Percentiles rank a stretch among this genome's conserved stretches.
phyloP scores from a whole-genome alignment of 306 rosid species.

The Malus asiatica region DNA sequence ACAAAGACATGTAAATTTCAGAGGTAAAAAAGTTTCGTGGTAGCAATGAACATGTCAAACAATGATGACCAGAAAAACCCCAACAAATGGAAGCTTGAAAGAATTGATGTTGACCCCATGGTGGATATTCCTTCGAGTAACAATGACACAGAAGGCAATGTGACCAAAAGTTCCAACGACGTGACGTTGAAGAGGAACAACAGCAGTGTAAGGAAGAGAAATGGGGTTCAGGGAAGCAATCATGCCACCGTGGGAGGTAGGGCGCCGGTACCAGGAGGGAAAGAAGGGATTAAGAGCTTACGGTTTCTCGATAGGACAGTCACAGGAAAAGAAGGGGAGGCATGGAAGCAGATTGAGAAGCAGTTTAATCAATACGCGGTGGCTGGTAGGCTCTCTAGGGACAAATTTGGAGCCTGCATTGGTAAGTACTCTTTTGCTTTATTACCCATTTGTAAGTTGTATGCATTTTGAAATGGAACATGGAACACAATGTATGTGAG shows the following conservation, averaged over 20 bases:
- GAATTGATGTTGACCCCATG: conserved; percentile 43
- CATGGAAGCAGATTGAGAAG: conserved; percentile 55
- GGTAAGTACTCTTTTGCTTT: conserved; percentile 28
- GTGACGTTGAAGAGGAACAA: neutral
- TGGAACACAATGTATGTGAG: neutral
- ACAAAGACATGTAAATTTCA: neutral
- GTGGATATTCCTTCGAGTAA: conserved; percentile 20
- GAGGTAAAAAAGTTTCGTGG: neutral
- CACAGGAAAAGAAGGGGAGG: conserved; percentile 66
- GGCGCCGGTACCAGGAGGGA: conserved; percentile 35
- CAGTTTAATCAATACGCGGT: conserved; percentile 43
- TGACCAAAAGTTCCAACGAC: conserved; percentile 12
- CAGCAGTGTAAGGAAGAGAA: conserved; percentile 24
- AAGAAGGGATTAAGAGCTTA: conserved; percentile 60
- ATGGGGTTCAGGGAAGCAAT: conserved; percentile 5
- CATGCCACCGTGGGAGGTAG: conserved; percentile 16
- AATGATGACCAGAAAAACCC: conserved; percentile 23
- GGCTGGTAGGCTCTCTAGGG: conserved; percentile 47
- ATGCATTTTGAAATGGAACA: neutral
- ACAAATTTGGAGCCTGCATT: conserved; percentile 71
- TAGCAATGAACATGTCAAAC: conserved; percentile 20
- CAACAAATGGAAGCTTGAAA: conserved; percentile 44
- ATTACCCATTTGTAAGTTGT: neutral
- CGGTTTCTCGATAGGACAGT: conserved; percentile 62
- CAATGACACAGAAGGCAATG: neutral